A percentile compares a stretch with the other conserved stretches of the same genome.
These are phyloP conservation scores for Epicoccum sorghinum DNA, from an alignment of 2,329 filamentous ascomycete species.

Conservation along the genomic window DNA sequence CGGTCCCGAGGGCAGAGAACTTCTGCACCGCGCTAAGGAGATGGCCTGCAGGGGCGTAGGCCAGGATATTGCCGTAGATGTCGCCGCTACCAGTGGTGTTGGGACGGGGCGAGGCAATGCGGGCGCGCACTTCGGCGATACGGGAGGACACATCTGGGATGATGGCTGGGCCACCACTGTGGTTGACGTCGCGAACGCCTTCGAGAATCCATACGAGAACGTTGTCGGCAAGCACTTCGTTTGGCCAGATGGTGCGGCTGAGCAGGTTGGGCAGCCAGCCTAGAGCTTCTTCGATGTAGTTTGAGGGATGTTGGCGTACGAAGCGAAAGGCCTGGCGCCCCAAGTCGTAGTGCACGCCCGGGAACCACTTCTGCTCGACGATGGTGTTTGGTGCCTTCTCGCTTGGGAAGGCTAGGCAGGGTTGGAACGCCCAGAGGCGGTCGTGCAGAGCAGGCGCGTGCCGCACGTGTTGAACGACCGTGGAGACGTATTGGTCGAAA, in stretches of 20 bases:
- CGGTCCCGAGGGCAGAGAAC: conserved; percentile 3
- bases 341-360: conserved; percentile 47
- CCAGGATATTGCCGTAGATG: conserved; percentile 38
- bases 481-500: conserved; percentile 43
- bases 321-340: conserved; percentile 46
- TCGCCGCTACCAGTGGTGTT: conserved; percentile 39
- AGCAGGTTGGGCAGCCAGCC: conserved; percentile 37
- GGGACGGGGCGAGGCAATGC: conserved; percentile 18
- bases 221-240: conserved; percentile 40
- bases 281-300: conserved; percentile 35
- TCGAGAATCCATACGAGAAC: conserved; percentile 41
- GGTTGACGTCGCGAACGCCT: conserved; percentile 25
- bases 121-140: conserved; percentile 21
- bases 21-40: conserved; percentile 25
- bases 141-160: conserved; percentile 25
- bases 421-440: conserved; percentile 44
- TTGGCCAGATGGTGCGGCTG: conserved; percentile 38
- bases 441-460: conserved; percentile 45
- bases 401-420: conserved; percentile 34
- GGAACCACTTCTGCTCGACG: conserved; percentile 44
- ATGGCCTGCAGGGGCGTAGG: conserved; percentile 37
- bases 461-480: conserved; percentile 41
- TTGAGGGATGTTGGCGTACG: conserved; percentile 34
- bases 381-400: conserved; percentile 9
- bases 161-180: conserved; percentile 15